These are phyloP conservation scores for Kwoniella shandongensis DNA, from an alignment of 768 basidiomycete genomes.

Conservation along the genomic window DNA sequence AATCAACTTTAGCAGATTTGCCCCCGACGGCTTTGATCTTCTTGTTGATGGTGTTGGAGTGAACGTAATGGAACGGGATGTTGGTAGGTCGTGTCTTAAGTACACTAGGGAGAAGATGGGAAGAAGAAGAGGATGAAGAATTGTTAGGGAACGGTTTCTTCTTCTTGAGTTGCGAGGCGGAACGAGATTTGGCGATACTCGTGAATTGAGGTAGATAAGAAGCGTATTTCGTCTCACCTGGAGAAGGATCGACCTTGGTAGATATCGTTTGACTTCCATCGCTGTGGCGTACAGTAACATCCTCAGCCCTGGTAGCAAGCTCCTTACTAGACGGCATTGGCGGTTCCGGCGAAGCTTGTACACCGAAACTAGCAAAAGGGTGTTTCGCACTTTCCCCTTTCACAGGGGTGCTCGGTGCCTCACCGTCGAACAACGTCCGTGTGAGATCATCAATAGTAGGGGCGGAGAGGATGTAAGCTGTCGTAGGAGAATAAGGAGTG, in stretches of 20 bases:
- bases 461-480: constrained; percentile 35
- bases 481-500: constrained; percentile 31
- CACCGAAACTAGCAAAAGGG: constrained; percentile 17
- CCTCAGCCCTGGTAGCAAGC: background rate
- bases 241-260: too few species aligned
- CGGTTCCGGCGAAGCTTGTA: constrained; percentile 12
- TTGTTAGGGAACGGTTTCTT: background rate
- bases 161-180: too few species aligned
- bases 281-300: too few species aligned
- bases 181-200: too few species aligned
- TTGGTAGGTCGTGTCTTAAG: too few species aligned
- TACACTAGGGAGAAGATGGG: too few species aligned
- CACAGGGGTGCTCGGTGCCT: constrained; percentile 2
- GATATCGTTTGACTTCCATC: too few species aligned
- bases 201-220: too few species aligned
- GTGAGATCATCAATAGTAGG: constrained; percentile 10
- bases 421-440: constrained; percentile 4
- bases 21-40: background rate
- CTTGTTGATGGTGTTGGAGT: constrained; percentile 4
- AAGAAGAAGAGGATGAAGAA: too few species aligned
- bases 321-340: background rate
- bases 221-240: too few species aligned
- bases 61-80: constrained; percentile 3
- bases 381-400: constrained; percentile 4
- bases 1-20: background rate